These are phyloP conservation scores for Neofusicoccum parvum DNA, from an alignment of 2,329 filamentous ascomycete species.

Conservation along the genomic window DNA sequence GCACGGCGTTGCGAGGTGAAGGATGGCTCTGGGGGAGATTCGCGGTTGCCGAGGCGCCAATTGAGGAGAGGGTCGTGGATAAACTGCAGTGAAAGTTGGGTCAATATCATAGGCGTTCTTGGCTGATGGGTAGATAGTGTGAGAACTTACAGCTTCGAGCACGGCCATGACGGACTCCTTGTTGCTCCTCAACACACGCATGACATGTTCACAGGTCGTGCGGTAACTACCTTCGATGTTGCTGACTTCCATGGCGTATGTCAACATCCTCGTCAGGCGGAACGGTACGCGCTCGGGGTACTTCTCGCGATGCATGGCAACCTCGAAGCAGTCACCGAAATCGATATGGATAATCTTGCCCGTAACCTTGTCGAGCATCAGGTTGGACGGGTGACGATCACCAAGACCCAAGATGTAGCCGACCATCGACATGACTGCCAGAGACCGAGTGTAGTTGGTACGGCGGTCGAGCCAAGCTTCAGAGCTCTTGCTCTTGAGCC, in stretches of 20 bases:
- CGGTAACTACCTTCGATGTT: constrained; percentile 99
- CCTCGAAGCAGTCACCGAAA: constrained; percentile 99
- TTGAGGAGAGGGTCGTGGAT: constrained; percentile 99
- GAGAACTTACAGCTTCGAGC: constrained; percentile 80
- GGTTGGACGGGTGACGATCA: constrained; percentile 94
- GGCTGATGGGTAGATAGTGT: constrained; percentile 19
- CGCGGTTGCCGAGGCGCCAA: constrained; percentile 77
- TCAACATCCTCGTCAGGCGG: constrained; percentile 97
- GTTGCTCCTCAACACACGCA: constrained; percentile 93
- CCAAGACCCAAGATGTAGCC: constrained; percentile 97
- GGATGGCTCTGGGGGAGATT: constrained; percentile 61
- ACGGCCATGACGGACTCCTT: constrained; percentile 99
- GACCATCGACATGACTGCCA: constrained; percentile 99
- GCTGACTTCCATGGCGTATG: constrained; percentile 99
- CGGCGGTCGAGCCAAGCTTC: constrained; percentile 96
- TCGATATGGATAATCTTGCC: constrained; percentile 99
- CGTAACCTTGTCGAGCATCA: constrained; percentile 94
- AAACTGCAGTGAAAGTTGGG: constrained; percentile 63
- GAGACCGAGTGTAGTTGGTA: constrained; percentile 97
- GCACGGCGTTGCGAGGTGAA: constrained; percentile 64
- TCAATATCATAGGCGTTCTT: constrained; percentile 26
- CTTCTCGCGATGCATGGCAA: constrained; percentile 99
- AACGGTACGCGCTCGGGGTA: constrained; percentile 98
- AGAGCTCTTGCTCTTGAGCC: constrained; percentile 98
- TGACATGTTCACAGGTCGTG: constrained; percentile 97